These are phyloP conservation scores for Pulveroboletus sp. DNA, from an alignment of 768 basidiomycete genomes.

Conservation along the genomic window DNA sequence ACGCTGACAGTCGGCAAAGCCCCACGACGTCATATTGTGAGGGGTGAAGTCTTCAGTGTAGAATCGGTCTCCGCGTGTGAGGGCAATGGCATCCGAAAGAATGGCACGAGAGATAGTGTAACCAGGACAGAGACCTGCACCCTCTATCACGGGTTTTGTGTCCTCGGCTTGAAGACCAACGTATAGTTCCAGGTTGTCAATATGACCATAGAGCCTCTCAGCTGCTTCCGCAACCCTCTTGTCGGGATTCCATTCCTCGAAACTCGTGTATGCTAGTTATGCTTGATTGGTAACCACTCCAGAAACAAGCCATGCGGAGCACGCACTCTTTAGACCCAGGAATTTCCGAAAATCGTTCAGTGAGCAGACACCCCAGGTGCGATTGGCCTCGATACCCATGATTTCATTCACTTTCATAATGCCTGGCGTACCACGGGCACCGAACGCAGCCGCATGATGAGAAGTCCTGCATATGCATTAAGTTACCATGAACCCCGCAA, in stretches of 20 bases:
- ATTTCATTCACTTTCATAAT: constrained; percentile 76
- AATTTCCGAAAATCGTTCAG: constrained; percentile 84
- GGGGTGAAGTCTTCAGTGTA: constrained; percentile 83
- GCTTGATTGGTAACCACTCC: neutral
- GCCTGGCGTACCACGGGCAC: constrained; percentile 74
- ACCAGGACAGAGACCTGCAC: constrained; percentile 84
- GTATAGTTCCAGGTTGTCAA: constrained; percentile 78
- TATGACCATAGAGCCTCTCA: constrained; percentile 73
- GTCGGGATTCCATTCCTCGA: constrained; percentile 81
- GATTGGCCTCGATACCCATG: constrained; percentile 79
- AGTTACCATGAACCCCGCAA: neutral
- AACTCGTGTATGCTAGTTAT: constrained; percentile 56
- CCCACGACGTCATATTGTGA: constrained; percentile 79
- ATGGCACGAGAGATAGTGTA: constrained; percentile 87
- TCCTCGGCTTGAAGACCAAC: constrained; percentile 80
- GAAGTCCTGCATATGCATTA: constrained; percentile 48
- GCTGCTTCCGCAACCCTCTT: constrained; percentile 67
- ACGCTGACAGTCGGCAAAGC: constrained; percentile 79
- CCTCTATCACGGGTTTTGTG: constrained; percentile 68
- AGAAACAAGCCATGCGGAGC: neutral
- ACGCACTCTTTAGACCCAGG: constrained; percentile 72
- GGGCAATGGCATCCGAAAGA: constrained; percentile 80
- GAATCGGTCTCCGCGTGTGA: constrained; percentile 82
- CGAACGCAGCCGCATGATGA: constrained; percentile 68
- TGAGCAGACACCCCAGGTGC: constrained; percentile 78